Evolutionary conservation across 2,329 filamentous ascomycete genomes (phyloP), one percentile per base, ranked within the genome.

Genomic region (Waltergamsia citrina): DNA sequence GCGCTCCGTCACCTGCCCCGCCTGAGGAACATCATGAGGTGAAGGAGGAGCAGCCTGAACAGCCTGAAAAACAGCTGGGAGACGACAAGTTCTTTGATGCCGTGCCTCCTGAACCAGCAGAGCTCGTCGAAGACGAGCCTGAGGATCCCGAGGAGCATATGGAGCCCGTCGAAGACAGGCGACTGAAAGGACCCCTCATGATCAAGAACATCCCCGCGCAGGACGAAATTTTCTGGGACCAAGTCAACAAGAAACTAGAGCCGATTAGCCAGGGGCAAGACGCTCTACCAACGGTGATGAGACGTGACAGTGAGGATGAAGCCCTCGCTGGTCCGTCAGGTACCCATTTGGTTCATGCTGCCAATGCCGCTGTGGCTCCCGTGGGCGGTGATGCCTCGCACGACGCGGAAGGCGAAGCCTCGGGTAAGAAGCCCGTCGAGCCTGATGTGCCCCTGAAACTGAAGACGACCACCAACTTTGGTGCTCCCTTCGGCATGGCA

Each of bases 141-240:
- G 31, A 33, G 4, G 26, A 49, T 28, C 40, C 39, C 8, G 49
- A 56, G 32, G 46, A 46, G 4, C 42, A 43, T 7, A 43, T 65
- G 22, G 60, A 68, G 19, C 53, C 61, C 5, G 46, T 50, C 7
- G 60, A 65, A 5, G 71, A 74, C 39, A 53, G 50, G 2, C 53
- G 57, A 15, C 54, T 76, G 21, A 67, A 61, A 34, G 71, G 68
- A 1, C 71, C 71, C 7, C 43, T 75, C 32, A 69, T 68, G 55
- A 56, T 76, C 24, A 60, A 63, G 38, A 76, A 76, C 40, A 66
- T 69, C 38, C 69, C 70, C 2, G 67, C 66, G 2, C 60, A 71
- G 32, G 71, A 76, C 38, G 71, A 74, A 42, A 53, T 67, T 16
- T 76, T 76, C 41, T 65, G 70, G 32, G 55, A 56, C 29, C 54